These are phyloP conservation scores for Niveomyces coronatus DNA, from an alignment of 2,329 filamentous ascomycete genomes.

Conservation along the genomic window DNA sequence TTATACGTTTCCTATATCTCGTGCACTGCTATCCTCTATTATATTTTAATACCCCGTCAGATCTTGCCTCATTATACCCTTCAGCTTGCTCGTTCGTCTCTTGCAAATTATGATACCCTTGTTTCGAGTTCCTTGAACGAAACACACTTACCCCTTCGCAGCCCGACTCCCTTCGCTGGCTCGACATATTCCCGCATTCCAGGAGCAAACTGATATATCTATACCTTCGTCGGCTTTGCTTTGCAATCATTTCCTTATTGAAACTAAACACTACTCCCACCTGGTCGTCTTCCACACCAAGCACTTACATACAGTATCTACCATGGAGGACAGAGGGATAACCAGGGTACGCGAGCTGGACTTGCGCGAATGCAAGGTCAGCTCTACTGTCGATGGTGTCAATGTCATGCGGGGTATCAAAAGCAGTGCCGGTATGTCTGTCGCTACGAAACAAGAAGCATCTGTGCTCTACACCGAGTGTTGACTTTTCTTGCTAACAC, in stretches of 20 bases:
- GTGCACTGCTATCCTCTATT: too few relatives aligned
- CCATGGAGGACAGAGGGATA: conserved; percentile 13
- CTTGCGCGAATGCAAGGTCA: conserved; percentile 26
- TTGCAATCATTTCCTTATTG: too few relatives aligned
- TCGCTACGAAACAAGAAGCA: background rate
- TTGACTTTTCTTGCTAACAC: conserved; percentile 4
- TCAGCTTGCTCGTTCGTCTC: too few relatives aligned
- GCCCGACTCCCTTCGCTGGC: background rate
- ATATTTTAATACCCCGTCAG: too few relatives aligned
- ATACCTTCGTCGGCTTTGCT: conserved; percentile 14
- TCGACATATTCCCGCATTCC: background rate
- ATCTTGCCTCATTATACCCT: too few relatives aligned
- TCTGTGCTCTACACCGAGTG: conserved; percentile 9
- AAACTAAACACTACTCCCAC: too few relatives aligned
- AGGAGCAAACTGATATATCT: conserved; percentile 2
- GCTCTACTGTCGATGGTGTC: conserved; percentile 42
- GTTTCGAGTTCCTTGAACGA: conserved; percentile 6
- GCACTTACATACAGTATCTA: conserved; percentile 11
- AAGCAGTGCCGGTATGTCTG: conserved; percentile 45
- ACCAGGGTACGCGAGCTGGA: conserved; percentile 28
- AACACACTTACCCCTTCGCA: background rate
- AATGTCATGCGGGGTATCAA: conserved; percentile 47
- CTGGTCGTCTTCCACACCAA: conserved; percentile 19
- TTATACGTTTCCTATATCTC: too few relatives aligned
- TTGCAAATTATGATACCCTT: conserved; percentile 9